Base-by-base conservation (phyloP, 2,329 filamentous ascomycete genomes). In the Aspergillus sp. region DNA sequence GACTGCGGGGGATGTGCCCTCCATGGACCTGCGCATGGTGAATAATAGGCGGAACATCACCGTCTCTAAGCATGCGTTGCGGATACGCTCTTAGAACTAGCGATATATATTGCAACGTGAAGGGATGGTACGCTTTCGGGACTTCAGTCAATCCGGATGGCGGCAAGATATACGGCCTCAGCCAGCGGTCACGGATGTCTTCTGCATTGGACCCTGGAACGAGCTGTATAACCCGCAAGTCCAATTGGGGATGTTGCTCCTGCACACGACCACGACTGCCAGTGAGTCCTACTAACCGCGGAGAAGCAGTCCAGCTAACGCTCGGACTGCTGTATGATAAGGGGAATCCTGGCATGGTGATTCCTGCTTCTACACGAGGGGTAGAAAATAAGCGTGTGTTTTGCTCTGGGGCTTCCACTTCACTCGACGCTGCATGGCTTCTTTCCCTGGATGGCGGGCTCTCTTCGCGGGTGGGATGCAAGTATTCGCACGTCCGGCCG, bases 161-260 rank as follows among this genome's bases (percentile, higher is more conserved):
- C 4, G 60, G 44, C 1, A 64, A 29, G 3, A 63, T 45, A 41
- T 62, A 68, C 3, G 63, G 55, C 11, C 61, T 54, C 17, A 68
- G 36, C 66, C 66, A 68, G 36, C 62, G 57, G 48, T 67, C 59
- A 0, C 62, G 59, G n/a, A 69, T 67, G 29, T 63, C 54, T 11
- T 58, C 57, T 3, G 56, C 62, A 52, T 61, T 60, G 0, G 47
- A 16, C n/a, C 57, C 58, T 4, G 61, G 55, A 1, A 52, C 47
- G 2, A 66, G 48, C 17, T 60, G 53, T 6, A 62, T 16, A 10
- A 45, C 7, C 7, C 21, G 20, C 14, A 65, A 59, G n/a, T 61
- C 36, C 20, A 52, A 14, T 13, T n/a, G 5, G 16, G 17, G 16
- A 42, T 17, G 7, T 14, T 17, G 40, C 4, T 21, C 16, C 25